Conservation (phyloP, 2,329 filamentous ascomycete species). For the Venturiaceae sp. region DNA sequence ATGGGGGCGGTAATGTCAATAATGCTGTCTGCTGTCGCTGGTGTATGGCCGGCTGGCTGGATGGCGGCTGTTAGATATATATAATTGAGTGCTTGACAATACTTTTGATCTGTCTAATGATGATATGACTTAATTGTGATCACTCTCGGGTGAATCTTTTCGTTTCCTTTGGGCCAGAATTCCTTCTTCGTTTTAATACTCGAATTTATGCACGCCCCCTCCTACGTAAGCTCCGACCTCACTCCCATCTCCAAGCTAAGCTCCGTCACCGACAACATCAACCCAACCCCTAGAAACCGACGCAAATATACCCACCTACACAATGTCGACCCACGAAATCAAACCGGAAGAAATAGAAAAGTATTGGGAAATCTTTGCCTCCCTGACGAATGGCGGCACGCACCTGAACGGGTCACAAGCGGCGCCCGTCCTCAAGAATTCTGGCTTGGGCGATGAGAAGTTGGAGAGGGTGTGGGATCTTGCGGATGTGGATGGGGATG, state of each 20-base stretch:
- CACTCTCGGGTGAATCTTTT: too few relatives aligned
- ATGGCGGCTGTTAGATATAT: background rate
- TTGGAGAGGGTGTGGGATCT: slow-evolving; percentile 97
- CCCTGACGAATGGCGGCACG: slow-evolving; percentile 52
- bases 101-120: background rate
- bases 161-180: too few relatives aligned
- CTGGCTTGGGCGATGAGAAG: slow-evolving; percentile 64
- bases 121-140: too few relatives aligned
- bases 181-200: too few relatives aligned
- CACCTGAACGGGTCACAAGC: slow-evolving; percentile 61
- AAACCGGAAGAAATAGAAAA: slow-evolving; percentile 67
- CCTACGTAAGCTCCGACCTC: background rate
- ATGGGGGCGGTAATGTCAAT: background rate
- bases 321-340: slow-evolving; percentile 43
- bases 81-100: background rate
- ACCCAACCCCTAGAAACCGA: too few relatives aligned
- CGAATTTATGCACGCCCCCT: background rate
- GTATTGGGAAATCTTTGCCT: slow-evolving; percentile 73
- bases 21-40: background rate
- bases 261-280: background rate
- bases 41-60: background rate
- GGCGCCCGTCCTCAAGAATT: slow-evolving; percentile 64
- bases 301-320: too few relatives aligned
- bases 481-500: slow-evolving; percentile 93
- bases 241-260: background rate